Conservation (phyloP, 139 green algal species). For the Tetradesmus obliquus region DNA sequence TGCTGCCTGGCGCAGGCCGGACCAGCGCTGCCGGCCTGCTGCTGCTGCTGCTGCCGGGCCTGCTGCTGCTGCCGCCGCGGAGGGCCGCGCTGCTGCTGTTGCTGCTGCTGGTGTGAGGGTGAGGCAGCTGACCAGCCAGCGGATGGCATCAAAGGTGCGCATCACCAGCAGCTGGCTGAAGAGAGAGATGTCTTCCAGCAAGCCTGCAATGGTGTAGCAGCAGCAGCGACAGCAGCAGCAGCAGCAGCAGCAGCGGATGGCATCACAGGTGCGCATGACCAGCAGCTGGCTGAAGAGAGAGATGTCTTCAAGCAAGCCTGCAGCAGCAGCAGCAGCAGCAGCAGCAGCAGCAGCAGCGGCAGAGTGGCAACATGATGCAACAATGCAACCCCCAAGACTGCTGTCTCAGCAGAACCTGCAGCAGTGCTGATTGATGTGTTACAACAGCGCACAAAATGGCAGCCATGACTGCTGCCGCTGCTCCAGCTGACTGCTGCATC, state of each 20-base stretch:
- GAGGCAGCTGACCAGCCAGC: constrained; percentile 16
- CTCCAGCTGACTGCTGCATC: too few relatives aligned
- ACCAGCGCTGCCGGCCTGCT: background rate
- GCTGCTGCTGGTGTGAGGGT: constrained; percentile 23
- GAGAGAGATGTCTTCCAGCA: constrained; percentile 32
- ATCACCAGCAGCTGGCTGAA: constrained; percentile 30
- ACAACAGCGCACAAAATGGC: background rate
- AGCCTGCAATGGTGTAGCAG: background rate
- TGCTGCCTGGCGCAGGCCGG: background rate
- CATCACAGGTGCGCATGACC: constrained; percentile 10
- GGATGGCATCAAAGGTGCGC: constrained; percentile 28
- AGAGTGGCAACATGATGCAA: background rate
- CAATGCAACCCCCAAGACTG: background rate
- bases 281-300: constrained; percentile 34
- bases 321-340: background rate
- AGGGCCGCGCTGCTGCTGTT: background rate
- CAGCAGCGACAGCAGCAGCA: too few relatives aligned
- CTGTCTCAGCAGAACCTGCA: too few relatives aligned
- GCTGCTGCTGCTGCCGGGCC: background rate
- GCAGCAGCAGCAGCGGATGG: background rate
- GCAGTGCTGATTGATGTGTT: background rate
- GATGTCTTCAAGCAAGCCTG: constrained; percentile 27
- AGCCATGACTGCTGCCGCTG: background rate
- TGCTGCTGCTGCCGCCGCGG: background rate
- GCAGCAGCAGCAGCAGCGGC: background rate